Percentiles rank a stretch among this genome's conserved stretches.
These are phyloP conservation scores for Coix lacrymajobi DNA, from an alignment of 176 grass and related monocot genomes.

Conservation along the genomic window DNA sequence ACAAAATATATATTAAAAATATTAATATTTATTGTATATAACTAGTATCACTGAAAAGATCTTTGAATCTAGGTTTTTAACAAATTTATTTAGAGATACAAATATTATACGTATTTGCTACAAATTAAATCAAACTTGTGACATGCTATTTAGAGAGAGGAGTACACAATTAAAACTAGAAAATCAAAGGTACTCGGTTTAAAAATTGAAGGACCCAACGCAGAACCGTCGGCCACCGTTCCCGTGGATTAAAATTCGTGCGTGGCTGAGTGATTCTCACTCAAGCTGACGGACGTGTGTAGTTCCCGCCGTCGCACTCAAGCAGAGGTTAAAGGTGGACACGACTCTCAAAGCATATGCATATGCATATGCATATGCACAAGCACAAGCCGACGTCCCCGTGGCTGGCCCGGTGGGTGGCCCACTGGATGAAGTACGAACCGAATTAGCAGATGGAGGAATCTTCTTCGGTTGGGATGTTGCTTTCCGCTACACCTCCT, in stretches of 20 bases:
- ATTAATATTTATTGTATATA: no score
- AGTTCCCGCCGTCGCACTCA: background rate
- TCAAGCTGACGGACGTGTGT: background rate
- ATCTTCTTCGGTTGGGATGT: constrained; percentile 47
- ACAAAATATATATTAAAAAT: no score
- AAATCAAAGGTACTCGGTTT: no score
- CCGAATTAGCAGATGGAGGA: constrained; percentile 18
- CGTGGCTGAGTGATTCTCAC: background rate
- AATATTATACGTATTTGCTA: no score
- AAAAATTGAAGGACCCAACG: no score
- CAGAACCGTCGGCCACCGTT: background rate
- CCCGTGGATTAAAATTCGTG: no score
- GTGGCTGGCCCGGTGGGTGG: background rate
- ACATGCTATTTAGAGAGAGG: no score
- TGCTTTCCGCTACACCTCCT: background rate
- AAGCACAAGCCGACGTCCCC: background rate
- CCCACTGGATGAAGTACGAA: background rate
- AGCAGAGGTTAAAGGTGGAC: background rate
- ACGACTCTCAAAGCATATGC: background rate
- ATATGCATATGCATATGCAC: background rate
- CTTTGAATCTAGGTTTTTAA: no score
- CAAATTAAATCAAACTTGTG: no score
- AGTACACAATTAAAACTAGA: no score
- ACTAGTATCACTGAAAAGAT: no score
- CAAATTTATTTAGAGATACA: no score